Evolutionary conservation across 768 basidiomycete species (phyloP).

Genomic region (Clitopilus hobsonii): DNA sequence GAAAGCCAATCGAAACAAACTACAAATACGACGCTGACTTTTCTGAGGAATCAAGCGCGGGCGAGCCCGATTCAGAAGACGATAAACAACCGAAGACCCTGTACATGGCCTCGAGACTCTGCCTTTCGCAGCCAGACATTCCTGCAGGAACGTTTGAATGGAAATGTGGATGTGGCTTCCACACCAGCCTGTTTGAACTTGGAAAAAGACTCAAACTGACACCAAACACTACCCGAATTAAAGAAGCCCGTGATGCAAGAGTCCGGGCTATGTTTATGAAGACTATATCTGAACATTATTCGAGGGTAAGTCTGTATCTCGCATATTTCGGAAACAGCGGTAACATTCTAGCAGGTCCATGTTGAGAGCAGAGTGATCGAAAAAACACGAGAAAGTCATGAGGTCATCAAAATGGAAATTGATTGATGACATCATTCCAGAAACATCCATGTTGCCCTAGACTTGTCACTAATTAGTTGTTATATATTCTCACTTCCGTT

Average conservation of each 20-base stretch:
- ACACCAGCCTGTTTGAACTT: slow-evolving; percentile 42
- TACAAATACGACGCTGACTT: slow-evolving; percentile 54
- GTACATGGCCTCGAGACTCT: slow-evolving; percentile 29
- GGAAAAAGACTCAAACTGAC: slow-evolving; percentile 14
- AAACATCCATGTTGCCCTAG: background rate
- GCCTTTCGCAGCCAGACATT: slow-evolving; percentile 32
- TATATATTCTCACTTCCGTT: background rate
- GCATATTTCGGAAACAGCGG: background rate
- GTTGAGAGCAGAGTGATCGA: background rate
- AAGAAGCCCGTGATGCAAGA: slow-evolving; percentile 20
- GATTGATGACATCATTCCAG: slow-evolving; percentile 1
- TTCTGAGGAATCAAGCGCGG: slow-evolving; percentile 43
- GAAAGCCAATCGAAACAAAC: slow-evolving; percentile 3
- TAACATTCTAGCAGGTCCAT: background rate
- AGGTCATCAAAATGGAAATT: slow-evolving; percentile 1
- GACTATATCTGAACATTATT: slow-evolving; percentile 26
- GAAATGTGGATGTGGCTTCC: slow-evolving; percentile 47
- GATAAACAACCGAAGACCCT: slow-evolving; percentile 12
- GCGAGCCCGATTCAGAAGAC: slow-evolving; percentile 33
- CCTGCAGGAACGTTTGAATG: slow-evolving; percentile 42
- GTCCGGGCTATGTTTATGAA: slow-evolving; percentile 16
- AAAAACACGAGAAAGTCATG: background rate
- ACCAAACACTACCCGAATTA: background rate
- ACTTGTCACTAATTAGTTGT: background rate
- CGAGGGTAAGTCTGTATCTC: background rate